These are phyloP conservation scores for Rhodotorula sp. DNA, from an alignment of 1,284 basidiomycete genomes.

Conservation along the genomic window DNA sequence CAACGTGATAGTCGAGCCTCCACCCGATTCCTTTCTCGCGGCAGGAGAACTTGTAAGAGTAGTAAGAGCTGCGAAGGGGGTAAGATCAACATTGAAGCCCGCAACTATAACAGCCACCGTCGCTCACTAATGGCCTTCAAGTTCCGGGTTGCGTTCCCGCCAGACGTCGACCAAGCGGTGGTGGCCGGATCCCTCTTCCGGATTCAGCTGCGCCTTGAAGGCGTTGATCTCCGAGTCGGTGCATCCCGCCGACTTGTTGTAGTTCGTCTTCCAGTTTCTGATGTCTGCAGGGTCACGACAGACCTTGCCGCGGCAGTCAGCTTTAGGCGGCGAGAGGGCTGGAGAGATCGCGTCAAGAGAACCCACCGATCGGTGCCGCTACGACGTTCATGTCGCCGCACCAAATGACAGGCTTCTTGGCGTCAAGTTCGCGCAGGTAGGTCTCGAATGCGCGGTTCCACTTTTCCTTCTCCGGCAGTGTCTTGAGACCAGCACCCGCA, in stretches of 20 bases:
- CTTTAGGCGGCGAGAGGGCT: neutral
- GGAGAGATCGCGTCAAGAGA: conserved; percentile 68
- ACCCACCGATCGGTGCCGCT: conserved; percentile 49
- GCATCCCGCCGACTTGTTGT: conserved; percentile 60
- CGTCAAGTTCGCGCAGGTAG: conserved; percentile 70
- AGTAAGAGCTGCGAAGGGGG: conserved; percentile 59
- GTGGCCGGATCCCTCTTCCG: conserved; percentile 41
- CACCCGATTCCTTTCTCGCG: conserved; percentile 78
- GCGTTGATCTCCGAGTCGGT: conserved; percentile 65
- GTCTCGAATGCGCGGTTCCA: conserved; percentile 74
- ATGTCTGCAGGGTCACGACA: conserved; percentile 43
- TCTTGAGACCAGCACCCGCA: conserved; percentile 73
- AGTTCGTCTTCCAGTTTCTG: conserved; percentile 50
- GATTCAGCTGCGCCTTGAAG: conserved; percentile 48
- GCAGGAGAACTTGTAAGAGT: conserved; percentile 74
- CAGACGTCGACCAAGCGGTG: conserved; percentile 72
- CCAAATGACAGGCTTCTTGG: conserved; percentile 81
- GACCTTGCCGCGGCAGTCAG: no score
- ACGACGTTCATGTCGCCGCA: conserved; percentile 86
- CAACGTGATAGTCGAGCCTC: conserved; percentile 74
- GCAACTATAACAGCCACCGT: no score
- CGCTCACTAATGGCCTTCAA: conserved; percentile 59
- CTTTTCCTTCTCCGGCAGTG: conserved; percentile 48
- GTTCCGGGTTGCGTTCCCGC: conserved; percentile 69
- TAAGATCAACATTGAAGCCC: no score